These are phyloP conservation scores for Sarcodon aspratus DNA, from an alignment of 768 basidiomycete genomes.

Conservation along the genomic window DNA sequence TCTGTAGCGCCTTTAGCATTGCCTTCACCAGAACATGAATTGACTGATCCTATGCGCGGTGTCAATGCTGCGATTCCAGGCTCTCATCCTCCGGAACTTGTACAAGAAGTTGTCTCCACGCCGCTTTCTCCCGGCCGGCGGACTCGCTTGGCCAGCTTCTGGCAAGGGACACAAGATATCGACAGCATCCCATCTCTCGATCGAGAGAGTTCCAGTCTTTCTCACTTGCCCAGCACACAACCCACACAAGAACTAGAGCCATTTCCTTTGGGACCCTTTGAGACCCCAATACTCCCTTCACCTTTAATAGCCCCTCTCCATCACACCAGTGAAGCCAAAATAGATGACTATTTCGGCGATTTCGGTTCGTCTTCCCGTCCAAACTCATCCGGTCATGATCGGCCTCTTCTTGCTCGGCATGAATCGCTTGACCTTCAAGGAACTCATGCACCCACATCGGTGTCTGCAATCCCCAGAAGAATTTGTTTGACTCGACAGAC, in stretches of 20 bases:
- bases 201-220: neutral
- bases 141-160: slow-evolving; percentile 55
- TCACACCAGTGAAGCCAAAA: slow-evolving; percentile 4
- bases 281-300: too few relatives aligned
- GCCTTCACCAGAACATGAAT: slow-evolving; percentile 85
- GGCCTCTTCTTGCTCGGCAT: slow-evolving; percentile 12
- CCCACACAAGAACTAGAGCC: too few relatives aligned
- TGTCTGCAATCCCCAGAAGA: slow-evolving; percentile 39
- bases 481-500: slow-evolving; percentile 49
- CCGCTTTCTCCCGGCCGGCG: slow-evolving; percentile 37
- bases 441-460: slow-evolving; percentile 18
- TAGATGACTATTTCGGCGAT: slow-evolving; percentile 21
- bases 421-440: too few relatives aligned
- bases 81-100: slow-evolving; percentile 31
- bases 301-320: slow-evolving; percentile 7
- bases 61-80: slow-evolving; percentile 58
- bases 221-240: slow-evolving; percentile 8
- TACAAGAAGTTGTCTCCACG: slow-evolving; percentile 22
- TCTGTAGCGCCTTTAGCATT: slow-evolving; percentile 80
- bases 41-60: slow-evolving; percentile 82
- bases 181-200: slow-evolving; percentile 17
- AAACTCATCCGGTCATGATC: neutral
- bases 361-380: neutral
- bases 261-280: too few relatives aligned
- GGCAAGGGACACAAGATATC: slow-evolving; percentile 68